phyloP scores from a whole-genome alignment of 2,329 filamentous ascomycete species.

The Atkinsonella hypoxylon region DNA sequence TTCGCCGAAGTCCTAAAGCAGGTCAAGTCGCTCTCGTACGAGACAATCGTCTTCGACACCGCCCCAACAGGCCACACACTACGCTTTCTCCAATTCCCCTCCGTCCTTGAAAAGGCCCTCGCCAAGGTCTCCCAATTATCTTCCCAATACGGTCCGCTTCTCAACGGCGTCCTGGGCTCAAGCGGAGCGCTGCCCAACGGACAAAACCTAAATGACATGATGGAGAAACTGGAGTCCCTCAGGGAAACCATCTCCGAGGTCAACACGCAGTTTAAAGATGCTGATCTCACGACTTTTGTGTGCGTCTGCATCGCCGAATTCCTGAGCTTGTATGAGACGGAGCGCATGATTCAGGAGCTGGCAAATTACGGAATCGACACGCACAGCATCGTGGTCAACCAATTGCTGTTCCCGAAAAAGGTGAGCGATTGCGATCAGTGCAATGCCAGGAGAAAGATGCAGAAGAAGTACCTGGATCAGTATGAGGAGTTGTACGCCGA shows the following conservation, averaged over 20 bases:
- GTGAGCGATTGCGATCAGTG: slow-evolving; percentile 88
- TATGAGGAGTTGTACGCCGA: slow-evolving; percentile 98
- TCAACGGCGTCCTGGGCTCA: slow-evolving; percentile 82
- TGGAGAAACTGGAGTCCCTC: slow-evolving; percentile 87
- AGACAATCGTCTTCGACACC: slow-evolving; percentile 98
- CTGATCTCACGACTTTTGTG: slow-evolving; percentile 89
- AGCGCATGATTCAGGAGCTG: slow-evolving; percentile 98
- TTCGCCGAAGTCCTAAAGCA: slow-evolving; percentile 99
- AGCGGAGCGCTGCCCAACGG: slow-evolving; percentile 70
- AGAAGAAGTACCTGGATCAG: slow-evolving; percentile 98
- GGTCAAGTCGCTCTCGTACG: slow-evolving; percentile 97
- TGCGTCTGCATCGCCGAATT: slow-evolving; percentile 99
- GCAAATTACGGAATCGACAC: slow-evolving; percentile 90
- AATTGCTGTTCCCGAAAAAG: slow-evolving; percentile 83
- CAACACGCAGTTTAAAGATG: slow-evolving; percentile 96
- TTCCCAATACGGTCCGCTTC: slow-evolving; percentile 85
- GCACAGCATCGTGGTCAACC: slow-evolving; percentile 95
- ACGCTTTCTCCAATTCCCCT: slow-evolving; percentile 96
- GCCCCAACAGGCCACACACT: slow-evolving; percentile 96
- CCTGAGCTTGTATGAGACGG: slow-evolving; percentile 91
- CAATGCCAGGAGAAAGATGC: slow-evolving; percentile 90
- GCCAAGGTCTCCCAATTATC: slow-evolving; percentile 92
- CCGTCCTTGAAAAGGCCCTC: slow-evolving; percentile 95
- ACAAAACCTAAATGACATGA: slow-evolving; percentile 83
- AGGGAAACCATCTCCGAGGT: slow-evolving; percentile 91